Base-by-base conservation (phyloP, 2,329 filamentous ascomycete species). In the Gaeumannomyces sp. region DNA sequence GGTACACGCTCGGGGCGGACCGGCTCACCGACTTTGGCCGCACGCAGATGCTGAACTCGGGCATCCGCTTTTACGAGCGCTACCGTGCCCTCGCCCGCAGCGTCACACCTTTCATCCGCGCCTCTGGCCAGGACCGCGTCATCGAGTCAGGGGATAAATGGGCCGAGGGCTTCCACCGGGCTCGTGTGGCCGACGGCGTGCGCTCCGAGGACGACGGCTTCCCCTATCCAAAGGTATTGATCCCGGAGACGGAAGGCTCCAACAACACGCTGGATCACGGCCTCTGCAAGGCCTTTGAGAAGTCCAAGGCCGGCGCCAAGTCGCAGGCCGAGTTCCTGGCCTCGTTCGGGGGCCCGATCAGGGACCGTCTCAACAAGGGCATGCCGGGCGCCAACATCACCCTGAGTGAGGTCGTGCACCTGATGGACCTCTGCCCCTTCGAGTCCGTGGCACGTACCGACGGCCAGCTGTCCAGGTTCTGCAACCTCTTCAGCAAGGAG, bases 381-480 rank as follows among this genome's bases (percentile, higher is more conserved):
- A 80, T 97, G 0, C 83, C 82, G 0, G 89, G 90, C 2, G 87
- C 85, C 6, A 86, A 89, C 67, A 74, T 97, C 58, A 85, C 83
- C 3, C 72, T 80, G 16, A 72, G 78, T 1, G 87, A 94, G 45
- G 85, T 87, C 0, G 79, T 93, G 65, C 84, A 83, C 65, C 74
- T 97, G 45, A 97, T 97, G 92, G 92, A 97, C 71, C 80, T 97
- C 66, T 97, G 93, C 72, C 89, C 93, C 0, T 97, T 92, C 77
- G 84, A 89, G 69, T 94, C 91, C 0, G 86, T 96, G n/a, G 86
- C 89, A 11, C 80, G 85, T 7, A 72, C 76, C 0, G 76, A 82
- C 3, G 83, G 79, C 5, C 81, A 76, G 25, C 74, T 89, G 13
- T 92, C 92, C 0, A 78, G 80, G 0, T 96, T 97, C 76, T 97